Percentiles rank a stretch among this genome's conserved stretches.
These are phyloP conservation scores for Calonectria hawksworthii DNA, from an alignment of 2,329 filamentous ascomycete genomes.

Conservation along the genomic window DNA sequence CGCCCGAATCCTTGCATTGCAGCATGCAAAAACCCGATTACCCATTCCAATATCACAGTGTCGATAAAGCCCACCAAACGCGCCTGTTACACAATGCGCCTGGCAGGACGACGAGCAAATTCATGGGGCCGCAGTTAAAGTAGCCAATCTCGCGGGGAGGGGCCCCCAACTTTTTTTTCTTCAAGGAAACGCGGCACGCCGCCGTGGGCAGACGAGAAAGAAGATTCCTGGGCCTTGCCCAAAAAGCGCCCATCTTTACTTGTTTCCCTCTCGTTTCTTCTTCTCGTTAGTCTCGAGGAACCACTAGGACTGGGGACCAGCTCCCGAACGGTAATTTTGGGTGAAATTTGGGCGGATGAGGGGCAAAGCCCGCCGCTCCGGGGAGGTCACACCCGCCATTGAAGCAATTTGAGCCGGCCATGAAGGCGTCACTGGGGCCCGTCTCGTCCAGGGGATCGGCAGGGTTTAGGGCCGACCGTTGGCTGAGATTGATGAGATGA, in stretches of 20 bases:
- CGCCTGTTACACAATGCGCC: conserved; percentile 10
- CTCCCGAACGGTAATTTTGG: conserved; percentile 14
- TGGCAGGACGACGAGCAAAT: conserved; percentile 5
- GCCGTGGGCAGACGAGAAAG: background rate
- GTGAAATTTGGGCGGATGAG: conserved; percentile 5
- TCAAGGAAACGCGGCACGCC: background rate
- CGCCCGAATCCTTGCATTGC: conserved; percentile 12
- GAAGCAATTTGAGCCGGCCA: conserved; percentile 22
- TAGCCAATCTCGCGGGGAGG: conserved; percentile 29
- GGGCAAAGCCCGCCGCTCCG: conserved; percentile 7
- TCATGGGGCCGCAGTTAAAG: conserved; percentile 7
- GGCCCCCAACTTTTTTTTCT: conserved; percentile 2
- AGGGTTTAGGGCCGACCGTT: conserved; percentile 19
- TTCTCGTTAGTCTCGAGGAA: conserved; percentile 16
- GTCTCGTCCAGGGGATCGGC: conserved; percentile 14
- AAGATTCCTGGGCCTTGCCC: background rate
- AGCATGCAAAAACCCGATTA: background rate
- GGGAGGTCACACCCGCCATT: conserved; percentile 7
- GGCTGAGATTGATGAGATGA: conserved; percentile 33
- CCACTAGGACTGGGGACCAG: background rate
- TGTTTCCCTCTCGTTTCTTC: conserved; percentile 27
- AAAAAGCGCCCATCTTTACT: conserved; percentile 9
- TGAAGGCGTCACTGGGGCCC: conserved; percentile 21
- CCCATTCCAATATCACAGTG: conserved; percentile 1
- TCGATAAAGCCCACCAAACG: background rate